A percentile compares a stretch with the other conserved stretches of the same genome.
Conservation (phyloP, 148 eudicot species). For the Persicaria tinctoria region DNA sequence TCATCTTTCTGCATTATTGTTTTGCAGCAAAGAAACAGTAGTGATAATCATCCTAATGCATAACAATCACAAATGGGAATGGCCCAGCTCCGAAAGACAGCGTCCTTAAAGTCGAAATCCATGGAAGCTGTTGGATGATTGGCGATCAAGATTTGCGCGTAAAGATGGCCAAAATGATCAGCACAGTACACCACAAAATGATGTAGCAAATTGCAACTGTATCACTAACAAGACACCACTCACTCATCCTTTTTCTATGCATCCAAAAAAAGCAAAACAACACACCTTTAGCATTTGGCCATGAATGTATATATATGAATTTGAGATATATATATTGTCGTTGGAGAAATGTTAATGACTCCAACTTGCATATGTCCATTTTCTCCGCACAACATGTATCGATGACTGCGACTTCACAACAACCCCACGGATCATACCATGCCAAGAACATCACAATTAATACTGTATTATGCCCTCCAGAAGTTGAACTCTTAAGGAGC, state of each 20-base stretch:
- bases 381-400: not conserved
- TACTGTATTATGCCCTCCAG: not conserved
- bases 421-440: slow-evolving; percentile 6
- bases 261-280: not conserved
- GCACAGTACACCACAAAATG: not conserved
- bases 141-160: not conserved
- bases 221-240: not conserved
- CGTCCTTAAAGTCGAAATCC: no score
- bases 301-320: not conserved
- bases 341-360: not conserved
- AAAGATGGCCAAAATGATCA: not conserved
- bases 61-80: no score
- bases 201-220: not conserved
- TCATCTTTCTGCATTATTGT: no score
- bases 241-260: not conserved
- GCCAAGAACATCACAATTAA: not conserved
- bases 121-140: not conserved
- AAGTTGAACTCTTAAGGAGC: no score
- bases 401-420: slow-evolving; percentile 5
- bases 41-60: no score
- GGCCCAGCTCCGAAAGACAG: no score
- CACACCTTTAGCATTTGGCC: not conserved
- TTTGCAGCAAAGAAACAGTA: no score
- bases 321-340: no score
- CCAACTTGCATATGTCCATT: not conserved